Evolutionary conservation across 2,329 filamentous ascomycete species (phyloP).

Genomic region (Ceratocystis harringtonii): DNA sequence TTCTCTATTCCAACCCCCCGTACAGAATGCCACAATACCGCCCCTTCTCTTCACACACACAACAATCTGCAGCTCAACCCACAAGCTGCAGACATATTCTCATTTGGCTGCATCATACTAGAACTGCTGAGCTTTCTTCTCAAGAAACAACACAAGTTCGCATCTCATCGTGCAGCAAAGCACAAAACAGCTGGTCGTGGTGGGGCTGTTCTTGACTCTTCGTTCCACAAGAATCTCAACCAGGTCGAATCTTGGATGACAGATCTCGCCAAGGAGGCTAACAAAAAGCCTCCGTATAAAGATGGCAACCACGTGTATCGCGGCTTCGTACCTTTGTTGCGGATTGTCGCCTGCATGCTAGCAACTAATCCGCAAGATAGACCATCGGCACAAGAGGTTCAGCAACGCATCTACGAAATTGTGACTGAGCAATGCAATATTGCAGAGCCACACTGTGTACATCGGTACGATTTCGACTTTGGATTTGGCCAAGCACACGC

Average conservation of each 20-base stretch:
- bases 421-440: conserved; percentile 35
- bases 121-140: conserved; percentile 56
- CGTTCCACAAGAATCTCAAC: conserved; percentile 55
- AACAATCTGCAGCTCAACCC: conserved; percentile 34
- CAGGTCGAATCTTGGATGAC: conserved; percentile 57
- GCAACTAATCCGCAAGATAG: conserved; percentile 36
- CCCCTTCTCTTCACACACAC: conserved; percentile 26
- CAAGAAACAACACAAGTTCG: conserved; percentile 51
- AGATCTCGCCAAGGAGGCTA: conserved; percentile 43
- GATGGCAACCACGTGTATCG: conserved; percentile 33
- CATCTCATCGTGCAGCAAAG: conserved; percentile 49
- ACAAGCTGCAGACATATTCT: conserved; percentile 55
- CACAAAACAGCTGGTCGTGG: conserved; percentile 44
- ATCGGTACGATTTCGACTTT: conserved; percentile 30
- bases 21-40: conserved; percentile 19
- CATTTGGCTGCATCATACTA: conserved; percentile 55
- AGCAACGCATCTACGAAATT: conserved; percentile 37
- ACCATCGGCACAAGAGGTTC: conserved; percentile 38
- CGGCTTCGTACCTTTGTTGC: conserved; percentile 38
- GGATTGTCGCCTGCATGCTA: conserved; percentile 40
- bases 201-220: conserved; percentile 50
- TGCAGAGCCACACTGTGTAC: conserved; percentile 39
- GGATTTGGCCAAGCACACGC: conserved; percentile 20
- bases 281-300: conserved; percentile 28
- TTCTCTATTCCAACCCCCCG: conserved; percentile 25